Conservation (phyloP, 129 eudicot species). For the Escallonia rubra region DNA sequence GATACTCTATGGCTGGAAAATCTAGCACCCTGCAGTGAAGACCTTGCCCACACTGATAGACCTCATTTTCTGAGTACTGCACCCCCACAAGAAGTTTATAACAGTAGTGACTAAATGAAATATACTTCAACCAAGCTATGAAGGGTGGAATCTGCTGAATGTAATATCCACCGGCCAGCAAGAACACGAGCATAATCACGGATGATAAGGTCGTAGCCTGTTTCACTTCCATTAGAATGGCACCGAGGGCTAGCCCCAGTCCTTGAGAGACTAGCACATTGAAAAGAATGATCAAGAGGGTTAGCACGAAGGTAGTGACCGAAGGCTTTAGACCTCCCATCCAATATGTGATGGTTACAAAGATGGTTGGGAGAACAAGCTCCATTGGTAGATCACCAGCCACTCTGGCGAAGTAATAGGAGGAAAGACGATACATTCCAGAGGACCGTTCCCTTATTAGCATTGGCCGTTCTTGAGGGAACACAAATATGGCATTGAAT, state of each 20-base stretch:
- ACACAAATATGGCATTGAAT: constrained; percentile 72
- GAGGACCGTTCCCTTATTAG: constrained; percentile 69
- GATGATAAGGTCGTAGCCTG: constrained; percentile 86
- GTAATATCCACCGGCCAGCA: constrained; percentile 86
- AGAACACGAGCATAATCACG: constrained; percentile 78
- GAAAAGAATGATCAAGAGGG: constrained; percentile 63
- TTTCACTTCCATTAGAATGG: constrained; percentile 79
- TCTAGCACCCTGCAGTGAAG: constrained; percentile 51
- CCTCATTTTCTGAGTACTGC: constrained; percentile 58
- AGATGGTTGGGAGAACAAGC: constrained; percentile 78
- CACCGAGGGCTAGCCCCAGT: constrained; percentile 90
- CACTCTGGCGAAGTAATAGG: constrained; percentile 78
- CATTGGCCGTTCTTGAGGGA: constrained; percentile 90
- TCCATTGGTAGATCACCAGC: constrained; percentile 95
- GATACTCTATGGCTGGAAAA: constrained; percentile 56
- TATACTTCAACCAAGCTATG: constrained; percentile 75
- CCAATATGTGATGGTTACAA: constrained; percentile 66
- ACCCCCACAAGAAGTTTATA: constrained; percentile 76
- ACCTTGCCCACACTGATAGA: constrained; percentile 58
- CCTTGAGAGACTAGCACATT: constrained; percentile 96
- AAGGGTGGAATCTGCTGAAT: constrained; percentile 73
- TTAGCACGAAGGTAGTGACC: constrained; percentile 50
- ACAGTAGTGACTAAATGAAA: constrained; percentile 82
- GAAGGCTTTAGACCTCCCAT: constrained; percentile 94
- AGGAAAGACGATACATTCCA: constrained; percentile 85